Base-by-base conservation (phyloP, 768 basidiomycete genomes). In the Hygrophoropsis aurantiaca region DNA sequence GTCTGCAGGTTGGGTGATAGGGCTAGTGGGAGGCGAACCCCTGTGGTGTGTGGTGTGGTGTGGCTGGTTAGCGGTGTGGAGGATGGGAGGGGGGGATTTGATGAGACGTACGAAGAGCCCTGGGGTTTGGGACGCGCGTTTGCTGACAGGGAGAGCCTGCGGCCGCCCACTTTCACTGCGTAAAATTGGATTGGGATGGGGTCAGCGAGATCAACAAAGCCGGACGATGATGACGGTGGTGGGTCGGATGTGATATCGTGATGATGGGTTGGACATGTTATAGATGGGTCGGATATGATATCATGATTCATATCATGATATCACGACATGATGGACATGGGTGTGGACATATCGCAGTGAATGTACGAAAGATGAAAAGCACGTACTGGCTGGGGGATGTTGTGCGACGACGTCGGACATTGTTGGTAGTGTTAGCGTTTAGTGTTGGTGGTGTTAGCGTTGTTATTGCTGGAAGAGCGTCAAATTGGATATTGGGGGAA, bases 381-480 rank as follows among this genome's bases (percentile, higher is more conserved):
- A 61, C 74, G 60, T 60, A 79, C 80, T 46, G 30, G 80, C 80
- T 36, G 80, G 79, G 24, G 71, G 56, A 46, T 81, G 79, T 26
- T 71, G 68, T 20, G 55, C 51, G 4, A 64, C 48, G 19, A 43
- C 36, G 41, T 70, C 62, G 15, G 67, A 50, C 61, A 66, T 69
- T 51, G 50, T 61, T 41, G 46, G 37, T 53, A 45, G 49, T 44
- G 39, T 41, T 44, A 24, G 32, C 32, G 40, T 11, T 13, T 11
- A 7, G n/a, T 30, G 27, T 25, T 11, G 24, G 21, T 25, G 24
- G 7, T 35, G 40, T 16, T 16, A n/a, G n/a, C n/a, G n/a, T n/a
- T n/a, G n/a, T n/a, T n/a, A n/a, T n/a, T n/a, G n/a, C n/a, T n/a
- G n/a, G n/a, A n/a, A n/a, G n/a, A n/a, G n/a, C n/a, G n/a, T n/a